A percentile compares a stretch with the other conserved stretches of the same genome.
phyloP scores from a whole-genome alignment of 2,329 filamentous ascomycete species.

The Biscogniauxia mediterranea region DNA sequence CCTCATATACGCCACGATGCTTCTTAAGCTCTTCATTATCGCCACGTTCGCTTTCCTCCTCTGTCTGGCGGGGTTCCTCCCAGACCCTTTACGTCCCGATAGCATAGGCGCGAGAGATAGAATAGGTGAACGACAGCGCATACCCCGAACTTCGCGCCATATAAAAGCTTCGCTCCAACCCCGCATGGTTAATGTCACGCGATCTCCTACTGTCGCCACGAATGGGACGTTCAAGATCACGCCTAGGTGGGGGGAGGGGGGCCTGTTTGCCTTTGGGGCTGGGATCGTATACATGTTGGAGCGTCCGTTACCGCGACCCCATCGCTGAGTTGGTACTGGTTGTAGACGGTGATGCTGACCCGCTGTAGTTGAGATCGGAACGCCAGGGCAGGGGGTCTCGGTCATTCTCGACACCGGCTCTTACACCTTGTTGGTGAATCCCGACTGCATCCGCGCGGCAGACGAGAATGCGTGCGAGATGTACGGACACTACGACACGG shows the following conservation, averaged over 20 bases:
- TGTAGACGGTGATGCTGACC: constrained; percentile 4
- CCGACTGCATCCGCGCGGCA: constrained; percentile 33
- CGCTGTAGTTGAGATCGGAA: constrained; percentile 35
- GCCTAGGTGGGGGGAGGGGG: constrained; percentile 21
- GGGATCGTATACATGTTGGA: constrained; percentile 37
- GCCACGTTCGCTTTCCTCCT: constrained; percentile 14
- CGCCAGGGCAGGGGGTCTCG: constrained; percentile 35
- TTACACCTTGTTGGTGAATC: constrained; percentile 38
- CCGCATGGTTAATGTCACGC: constrained; percentile 18
- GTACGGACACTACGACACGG: constrained; percentile 35
- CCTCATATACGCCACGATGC: constrained; percentile 12
- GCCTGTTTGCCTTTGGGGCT: constrained; percentile 23
- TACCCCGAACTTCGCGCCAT: constrained; percentile 15
- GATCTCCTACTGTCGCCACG: constrained; percentile 5
- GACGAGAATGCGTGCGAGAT: constrained; percentile 31
- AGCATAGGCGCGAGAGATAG: constrained; percentile 2
- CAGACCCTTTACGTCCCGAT: constrained; percentile 4
- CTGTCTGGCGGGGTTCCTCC: constrained; percentile 9
- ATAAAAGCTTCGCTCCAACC: constrained; percentile 24
- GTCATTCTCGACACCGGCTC: constrained; percentile 40
- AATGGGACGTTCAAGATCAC: constrained; percentile 6
- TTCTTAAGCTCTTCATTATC: constrained; percentile 10
- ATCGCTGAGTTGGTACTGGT: too few species aligned
- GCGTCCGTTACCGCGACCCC: constrained; percentile 19
- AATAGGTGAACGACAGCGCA: constrained; percentile 5